Evolutionary conservation across 495 filamentous ascomycete species (phyloP).

Genomic region (Talaromyces stipitatus): DNA sequence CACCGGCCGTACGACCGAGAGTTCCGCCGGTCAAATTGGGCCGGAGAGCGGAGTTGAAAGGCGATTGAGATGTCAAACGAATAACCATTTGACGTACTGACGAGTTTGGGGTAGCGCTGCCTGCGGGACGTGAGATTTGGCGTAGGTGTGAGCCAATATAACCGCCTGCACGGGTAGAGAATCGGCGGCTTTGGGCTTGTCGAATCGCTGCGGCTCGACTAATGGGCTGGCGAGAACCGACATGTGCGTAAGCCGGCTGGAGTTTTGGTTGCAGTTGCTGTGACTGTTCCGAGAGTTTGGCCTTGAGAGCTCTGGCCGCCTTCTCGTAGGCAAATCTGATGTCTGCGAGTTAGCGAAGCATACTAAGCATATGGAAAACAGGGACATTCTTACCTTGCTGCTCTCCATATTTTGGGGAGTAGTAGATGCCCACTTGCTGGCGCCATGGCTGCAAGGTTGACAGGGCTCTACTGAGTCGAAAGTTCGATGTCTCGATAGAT

Average conservation of each 20-base stretch:
- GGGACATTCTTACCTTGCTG: constrained; percentile 44
- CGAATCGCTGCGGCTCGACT: constrained; percentile 64
- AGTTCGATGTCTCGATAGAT: constrained; percentile 12
- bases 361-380: not conserved
- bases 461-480: not conserved
- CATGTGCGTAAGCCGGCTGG: constrained; percentile 46
- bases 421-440: constrained; percentile 61
- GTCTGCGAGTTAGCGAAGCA: constrained; percentile 16
- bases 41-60: constrained; percentile 84
- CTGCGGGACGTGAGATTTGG: constrained; percentile 47
- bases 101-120: constrained; percentile 58
- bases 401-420: constrained; percentile 62
- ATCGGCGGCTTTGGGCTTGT: constrained; percentile 66
- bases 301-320: constrained; percentile 53
- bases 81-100: constrained; percentile 56
- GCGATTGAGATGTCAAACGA: constrained; percentile 63
- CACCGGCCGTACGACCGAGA: constrained; percentile 75
- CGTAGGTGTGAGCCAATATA: constrained; percentile 53
- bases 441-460: constrained; percentile 47
- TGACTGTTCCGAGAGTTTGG: constrained; percentile 49
- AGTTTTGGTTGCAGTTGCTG: constrained; percentile 33
- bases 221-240: constrained; percentile 58
- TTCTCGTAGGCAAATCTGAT: constrained; percentile 56
- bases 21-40: constrained; percentile 90
- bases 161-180: constrained; percentile 58